A percentile compares a stretch with the other conserved stretches of the same genome.
These are phyloP conservation scores for Chenopodium suecicum DNA, from an alignment of 148 eudicot genomes.

Conservation along the genomic window DNA sequence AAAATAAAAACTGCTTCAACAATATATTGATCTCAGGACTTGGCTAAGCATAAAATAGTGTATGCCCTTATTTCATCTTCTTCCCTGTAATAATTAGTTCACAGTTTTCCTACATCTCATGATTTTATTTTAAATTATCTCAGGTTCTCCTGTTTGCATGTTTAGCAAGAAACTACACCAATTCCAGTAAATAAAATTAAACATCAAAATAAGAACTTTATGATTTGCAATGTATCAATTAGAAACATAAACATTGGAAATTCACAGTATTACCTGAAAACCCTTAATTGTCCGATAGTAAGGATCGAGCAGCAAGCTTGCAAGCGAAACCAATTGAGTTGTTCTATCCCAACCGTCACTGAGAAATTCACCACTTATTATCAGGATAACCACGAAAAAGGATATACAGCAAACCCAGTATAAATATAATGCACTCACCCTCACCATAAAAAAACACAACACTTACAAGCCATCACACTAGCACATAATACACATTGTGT, in stretches of 20 bases:
- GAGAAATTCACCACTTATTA: constrained; percentile 13
- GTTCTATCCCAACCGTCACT: constrained; percentile 99
- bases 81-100: neutral
- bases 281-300: constrained; percentile 93
- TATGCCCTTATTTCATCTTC: no score
- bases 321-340: constrained; percentile 90
- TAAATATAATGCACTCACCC: neutral
- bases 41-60: neutral
- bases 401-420: neutral
- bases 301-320: constrained; percentile 92
- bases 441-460: neutral
- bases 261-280: constrained; percentile 66
- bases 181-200: neutral
- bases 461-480: neutral
- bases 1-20: neutral
- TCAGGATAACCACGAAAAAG: constrained; percentile 4
- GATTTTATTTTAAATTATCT: neutral
- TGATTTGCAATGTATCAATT: neutral
- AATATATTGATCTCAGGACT: neutral
- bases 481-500: neutral
- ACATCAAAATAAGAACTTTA: neutral
- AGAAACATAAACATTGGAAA: neutral
- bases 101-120: neutral
- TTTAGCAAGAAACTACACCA: neutral
- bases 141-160: neutral